Evolutionary conservation across 2,329 filamentous ascomycete species (phyloP), one percentile per base, ranked within the genome.

Genomic region (Calonectria crousiana): DNA sequence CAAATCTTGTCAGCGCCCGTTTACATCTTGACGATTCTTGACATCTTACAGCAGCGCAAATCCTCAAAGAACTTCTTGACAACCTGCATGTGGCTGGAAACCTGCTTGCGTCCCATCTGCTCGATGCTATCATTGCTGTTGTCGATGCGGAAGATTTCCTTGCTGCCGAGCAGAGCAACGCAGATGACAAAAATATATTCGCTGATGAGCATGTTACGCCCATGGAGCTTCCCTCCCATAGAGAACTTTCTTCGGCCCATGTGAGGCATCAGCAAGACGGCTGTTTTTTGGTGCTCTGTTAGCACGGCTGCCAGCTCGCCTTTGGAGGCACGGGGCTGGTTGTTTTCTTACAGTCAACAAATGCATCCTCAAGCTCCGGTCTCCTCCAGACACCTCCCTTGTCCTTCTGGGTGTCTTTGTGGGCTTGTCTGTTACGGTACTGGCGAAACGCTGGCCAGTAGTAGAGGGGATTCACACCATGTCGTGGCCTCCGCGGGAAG

Each of bases 1-100:
- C 68, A n/a, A n/a, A 52, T 58, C 51, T n/a, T 68, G 74, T 79
- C 44, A 78, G 78, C 71, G 23, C 36, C 18, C 13, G 14, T 65
- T 16, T 4, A 14, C 20, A 47, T 58, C 14, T 20, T 30, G 28
- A 6, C 2, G 18, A 2, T 36, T n/a, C 6, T 20, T 32, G 34
- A 28, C 34, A 14, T 87, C 91, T 89, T 85, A 93, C 92, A 93
- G 82, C 90, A 91, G 53, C 90, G 88, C 75, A 93, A 86, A 69
- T 90, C 89, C 70, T 89, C 87, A 76, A 94, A 90, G 81, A 93
- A 93, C 67, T 90, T 90, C 85, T 93, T 93, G 70, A 93, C 85
- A 18, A 94, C 92, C 81, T 94, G 92, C 80, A 94, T 93, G 80
- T 94, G 92, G 80, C 92, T 93, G 3, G 92, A 93, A 6, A 94